phyloP scores from a whole-genome alignment of 1,284 basidiomycete genomes.

The Sanguinoderma infundibulare region DNA sequence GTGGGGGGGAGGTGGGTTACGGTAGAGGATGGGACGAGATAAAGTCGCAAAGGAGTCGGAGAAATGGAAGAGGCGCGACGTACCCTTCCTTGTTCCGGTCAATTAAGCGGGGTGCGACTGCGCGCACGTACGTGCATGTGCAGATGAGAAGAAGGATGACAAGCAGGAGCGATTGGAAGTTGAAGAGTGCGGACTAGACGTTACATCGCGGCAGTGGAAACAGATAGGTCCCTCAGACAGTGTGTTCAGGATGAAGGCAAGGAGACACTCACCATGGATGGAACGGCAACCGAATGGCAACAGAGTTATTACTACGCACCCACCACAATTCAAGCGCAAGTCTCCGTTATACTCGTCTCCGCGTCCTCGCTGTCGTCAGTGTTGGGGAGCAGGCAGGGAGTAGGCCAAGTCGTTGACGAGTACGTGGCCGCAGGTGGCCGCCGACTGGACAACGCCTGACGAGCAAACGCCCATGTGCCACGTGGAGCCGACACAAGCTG shows the following conservation, averaged over 20 bases:
- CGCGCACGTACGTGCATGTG: slow-evolving; percentile 95
- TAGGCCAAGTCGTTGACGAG: not conserved
- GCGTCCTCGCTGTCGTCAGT: not conserved
- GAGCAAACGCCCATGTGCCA: not conserved
- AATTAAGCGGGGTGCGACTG: slow-evolving; percentile 86
- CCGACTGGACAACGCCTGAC: not conserved
- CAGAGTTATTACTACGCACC: not conserved
- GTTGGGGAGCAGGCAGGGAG: not conserved
- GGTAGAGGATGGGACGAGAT: not conserved
- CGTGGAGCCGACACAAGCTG: not conserved
- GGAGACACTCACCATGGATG: not conserved
- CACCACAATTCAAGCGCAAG: not conserved
- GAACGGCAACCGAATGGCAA: not conserved
- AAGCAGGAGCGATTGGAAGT: slow-evolving; percentile 94
- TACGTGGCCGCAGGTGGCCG: not conserved
- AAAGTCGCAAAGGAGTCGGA: not conserved
- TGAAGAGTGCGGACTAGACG: slow-evolving; percentile 92
- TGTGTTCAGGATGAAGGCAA: not conserved
- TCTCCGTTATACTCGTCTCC: not conserved
- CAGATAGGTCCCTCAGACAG: not conserved
- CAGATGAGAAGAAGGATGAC: slow-evolving; percentile 94
- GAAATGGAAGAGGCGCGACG: slow-evolving; percentile 33
- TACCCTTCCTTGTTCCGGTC: slow-evolving; percentile 97
- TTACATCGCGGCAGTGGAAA: not conserved
- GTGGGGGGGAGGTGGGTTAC: not conserved